Evolutionary conservation across 2,329 filamentous ascomycete species (phyloP).

Genomic region (Apiospora arundinis): DNA sequence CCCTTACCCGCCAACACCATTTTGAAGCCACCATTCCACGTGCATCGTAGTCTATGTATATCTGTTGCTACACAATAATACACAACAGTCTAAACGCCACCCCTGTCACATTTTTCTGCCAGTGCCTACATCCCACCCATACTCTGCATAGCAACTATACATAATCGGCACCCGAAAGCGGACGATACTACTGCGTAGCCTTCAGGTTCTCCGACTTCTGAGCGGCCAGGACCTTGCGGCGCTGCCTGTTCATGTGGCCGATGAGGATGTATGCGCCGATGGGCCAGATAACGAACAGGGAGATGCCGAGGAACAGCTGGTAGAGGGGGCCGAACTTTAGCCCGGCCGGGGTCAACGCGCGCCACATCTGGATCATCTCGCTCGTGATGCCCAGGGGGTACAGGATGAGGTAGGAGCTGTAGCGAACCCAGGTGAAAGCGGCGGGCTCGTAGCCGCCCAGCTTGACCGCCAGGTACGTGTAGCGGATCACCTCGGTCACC

Average conservation of each 20-base stretch:
- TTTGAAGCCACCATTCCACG: neutral
- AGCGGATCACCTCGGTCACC: constrained; percentile 89
- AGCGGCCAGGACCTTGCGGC: constrained; percentile 76
- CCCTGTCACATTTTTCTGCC: neutral
- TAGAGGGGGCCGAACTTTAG: constrained; percentile 52
- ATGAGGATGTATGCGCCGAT: constrained; percentile 85
- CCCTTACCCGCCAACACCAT: neutral
- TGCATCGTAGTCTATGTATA: neutral
- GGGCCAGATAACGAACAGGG: constrained; percentile 80
- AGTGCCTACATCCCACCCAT: neutral
- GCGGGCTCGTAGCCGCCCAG: constrained; percentile 67
- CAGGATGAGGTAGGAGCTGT: constrained; percentile 91
- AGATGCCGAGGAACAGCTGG: constrained; percentile 74
- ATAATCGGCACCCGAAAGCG: neutral
- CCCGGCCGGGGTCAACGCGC: constrained; percentile 66
- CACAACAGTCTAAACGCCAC: neutral
- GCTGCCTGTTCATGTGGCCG: constrained; percentile 93
- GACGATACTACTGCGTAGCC: constrained; percentile 23
- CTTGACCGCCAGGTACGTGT: constrained; percentile 85
- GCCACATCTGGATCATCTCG: constrained; percentile 82
- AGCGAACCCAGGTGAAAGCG: constrained; percentile 79
- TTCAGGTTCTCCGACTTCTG: constrained; percentile 54
- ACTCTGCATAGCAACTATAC: neutral
- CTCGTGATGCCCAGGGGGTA: constrained; percentile 92
- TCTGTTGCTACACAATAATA: neutral